A percentile compares a stretch with the other conserved stretches of the same genome.
Conservation (phyloP, 257 asterid species). For the Schizonepeta tenuifolia region DNA sequence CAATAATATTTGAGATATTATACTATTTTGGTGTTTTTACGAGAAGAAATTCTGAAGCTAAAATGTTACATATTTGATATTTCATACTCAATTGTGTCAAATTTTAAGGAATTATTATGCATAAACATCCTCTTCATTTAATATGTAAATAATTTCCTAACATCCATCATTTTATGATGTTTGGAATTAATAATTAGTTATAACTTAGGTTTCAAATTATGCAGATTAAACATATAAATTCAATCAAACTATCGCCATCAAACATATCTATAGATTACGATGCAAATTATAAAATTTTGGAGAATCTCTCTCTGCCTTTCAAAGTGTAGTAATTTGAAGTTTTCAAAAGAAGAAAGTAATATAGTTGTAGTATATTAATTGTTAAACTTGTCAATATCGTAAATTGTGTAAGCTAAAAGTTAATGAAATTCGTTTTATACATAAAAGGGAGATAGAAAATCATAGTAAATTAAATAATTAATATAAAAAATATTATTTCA, state of each 20-base stretch:
- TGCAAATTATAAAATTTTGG: too few relatives aligned
- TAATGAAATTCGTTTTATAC: not conserved
- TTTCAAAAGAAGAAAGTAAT: not conserved
- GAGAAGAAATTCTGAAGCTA: too few relatives aligned
- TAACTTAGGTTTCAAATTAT: too few relatives aligned
- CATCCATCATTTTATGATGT: not conserved
- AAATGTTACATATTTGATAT: too few relatives aligned
- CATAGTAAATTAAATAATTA: not conserved
- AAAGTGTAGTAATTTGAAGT: not conserved
- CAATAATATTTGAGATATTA: not conserved
- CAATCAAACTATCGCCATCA: slow-evolving; percentile 1
- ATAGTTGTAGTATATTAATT: not conserved
- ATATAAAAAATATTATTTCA: not conserved
- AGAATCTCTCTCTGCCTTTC: not conserved
- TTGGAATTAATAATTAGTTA: not conserved
- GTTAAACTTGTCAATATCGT: not conserved
- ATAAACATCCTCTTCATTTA: too few relatives aligned
- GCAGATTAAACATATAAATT: too few relatives aligned
- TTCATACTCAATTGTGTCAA: too few relatives aligned
- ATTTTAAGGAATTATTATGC: too few relatives aligned
- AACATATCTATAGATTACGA: not conserved
- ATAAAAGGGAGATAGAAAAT: not conserved
- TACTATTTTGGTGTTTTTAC: not conserved
- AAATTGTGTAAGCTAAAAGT: not conserved
- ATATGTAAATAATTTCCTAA: not conserved